Percentiles rank a stretch among this genome's conserved stretches.
Conservation (phyloP, 176 grass and related monocot genomes). For the Oryza officinalis region DNA sequence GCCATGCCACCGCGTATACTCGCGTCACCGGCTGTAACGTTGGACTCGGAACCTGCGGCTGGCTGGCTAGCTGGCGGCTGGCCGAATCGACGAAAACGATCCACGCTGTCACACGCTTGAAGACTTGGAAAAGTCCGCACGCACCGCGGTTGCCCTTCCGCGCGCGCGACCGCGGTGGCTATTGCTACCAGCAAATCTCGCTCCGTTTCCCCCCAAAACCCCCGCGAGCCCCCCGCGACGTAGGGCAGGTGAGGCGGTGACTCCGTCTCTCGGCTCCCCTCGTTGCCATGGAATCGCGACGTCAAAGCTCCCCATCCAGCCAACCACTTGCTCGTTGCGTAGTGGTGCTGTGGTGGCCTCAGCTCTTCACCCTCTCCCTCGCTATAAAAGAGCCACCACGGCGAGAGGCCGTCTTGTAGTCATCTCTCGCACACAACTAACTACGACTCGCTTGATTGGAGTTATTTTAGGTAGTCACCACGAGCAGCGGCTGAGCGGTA, state of each 20-base stretch:
- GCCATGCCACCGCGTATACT: slow-evolving; percentile 14
- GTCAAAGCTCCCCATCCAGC: slow-evolving; percentile 24
- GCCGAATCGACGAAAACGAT: neutral
- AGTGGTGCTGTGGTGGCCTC: neutral
- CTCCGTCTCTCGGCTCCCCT: slow-evolving; percentile 18
- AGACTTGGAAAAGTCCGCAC: neutral
- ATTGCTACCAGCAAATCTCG: no score
- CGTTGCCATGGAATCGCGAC: slow-evolving; percentile 28
- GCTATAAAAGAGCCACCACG: neutral
- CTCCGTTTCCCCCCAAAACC: neutral
- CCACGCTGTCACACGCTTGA: neutral
- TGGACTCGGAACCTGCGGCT: neutral
- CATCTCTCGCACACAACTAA: neutral
- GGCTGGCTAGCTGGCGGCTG: neutral
- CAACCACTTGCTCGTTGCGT: neutral
- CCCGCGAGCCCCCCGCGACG: no score
- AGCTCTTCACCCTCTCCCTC: neutral
- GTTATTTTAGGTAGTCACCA: neutral
- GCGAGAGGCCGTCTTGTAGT: neutral
- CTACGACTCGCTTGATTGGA: neutral
- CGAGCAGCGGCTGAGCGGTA: neutral
- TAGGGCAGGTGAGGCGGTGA: neutral
- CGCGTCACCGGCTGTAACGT: neutral
- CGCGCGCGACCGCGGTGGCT: neutral
- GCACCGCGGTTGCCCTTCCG: neutral